Evolutionary conservation across 805 yeast species (phyloP).

Genomic region (baker's yeast (Saccharomyces cerevisiae)): DNA sequence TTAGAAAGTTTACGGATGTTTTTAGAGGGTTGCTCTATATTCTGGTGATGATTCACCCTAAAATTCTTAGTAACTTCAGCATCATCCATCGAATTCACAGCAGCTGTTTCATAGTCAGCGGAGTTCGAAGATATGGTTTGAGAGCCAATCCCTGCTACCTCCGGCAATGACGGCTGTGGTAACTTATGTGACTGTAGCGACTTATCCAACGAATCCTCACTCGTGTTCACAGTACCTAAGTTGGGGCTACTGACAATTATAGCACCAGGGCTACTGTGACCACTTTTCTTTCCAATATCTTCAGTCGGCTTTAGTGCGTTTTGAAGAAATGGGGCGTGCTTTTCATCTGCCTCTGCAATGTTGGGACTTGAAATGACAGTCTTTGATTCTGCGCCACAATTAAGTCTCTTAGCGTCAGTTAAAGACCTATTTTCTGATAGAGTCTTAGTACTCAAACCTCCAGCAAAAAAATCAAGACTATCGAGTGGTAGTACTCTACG

Average conservation of each 20-base stretch:
- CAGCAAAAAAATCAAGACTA: slow-evolving; percentile 34
- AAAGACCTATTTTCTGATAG: not conserved
- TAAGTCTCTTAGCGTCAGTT: not conserved
- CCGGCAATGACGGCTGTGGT: not conserved
- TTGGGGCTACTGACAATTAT: not conserved
- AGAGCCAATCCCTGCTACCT: not conserved
- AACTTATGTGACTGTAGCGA: not conserved
- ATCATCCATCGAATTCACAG: not conserved
- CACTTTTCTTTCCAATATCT: not conserved
- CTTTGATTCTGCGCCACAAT: not conserved
- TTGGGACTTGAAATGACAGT: not conserved
- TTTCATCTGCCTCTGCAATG: not conserved
- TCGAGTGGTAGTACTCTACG: slow-evolving; percentile 30
- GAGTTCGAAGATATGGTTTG: not conserved
- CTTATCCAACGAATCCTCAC: not conserved
- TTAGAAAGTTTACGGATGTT: not conserved
- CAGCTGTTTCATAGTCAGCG: not conserved
- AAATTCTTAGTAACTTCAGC: not conserved
- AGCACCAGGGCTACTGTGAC: not conserved
- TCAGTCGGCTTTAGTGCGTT: not conserved
- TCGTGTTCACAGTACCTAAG: not conserved
- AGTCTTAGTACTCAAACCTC: slow-evolving; percentile 22
- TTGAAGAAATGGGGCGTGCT: no score
- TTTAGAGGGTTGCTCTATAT: not conserved
- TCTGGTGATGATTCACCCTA: not conserved